Evolutionary conservation across 495 filamentous ascomycete genomes (phyloP).

Genomic region (Xylaria curta): DNA sequence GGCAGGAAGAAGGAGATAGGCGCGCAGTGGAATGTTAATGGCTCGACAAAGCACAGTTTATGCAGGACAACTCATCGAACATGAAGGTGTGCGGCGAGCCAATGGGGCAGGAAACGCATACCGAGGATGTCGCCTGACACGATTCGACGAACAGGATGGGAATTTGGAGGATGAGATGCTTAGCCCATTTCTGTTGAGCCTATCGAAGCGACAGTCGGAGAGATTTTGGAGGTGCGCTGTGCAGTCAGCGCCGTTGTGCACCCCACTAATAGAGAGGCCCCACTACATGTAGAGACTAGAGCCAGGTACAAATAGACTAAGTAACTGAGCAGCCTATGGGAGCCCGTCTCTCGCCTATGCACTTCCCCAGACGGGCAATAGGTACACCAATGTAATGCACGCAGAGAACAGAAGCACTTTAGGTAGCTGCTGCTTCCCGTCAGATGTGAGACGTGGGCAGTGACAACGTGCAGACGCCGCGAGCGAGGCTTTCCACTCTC

Average conservation of each 20-base stretch:
- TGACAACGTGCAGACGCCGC: slow-evolving; percentile 14
- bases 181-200: slow-evolving; percentile 5
- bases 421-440: not conserved
- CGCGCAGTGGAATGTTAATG: slow-evolving; percentile 33
- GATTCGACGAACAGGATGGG: slow-evolving; percentile 6
- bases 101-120: slow-evolving; percentile 22
- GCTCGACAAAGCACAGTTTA: slow-evolving; percentile 29
- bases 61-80: slow-evolving; percentile 45
- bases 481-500: slow-evolving; percentile 32
- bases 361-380: slow-evolving; percentile 18
- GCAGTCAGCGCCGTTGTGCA: too few species aligned
- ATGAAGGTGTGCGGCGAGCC: slow-evolving; percentile 28
- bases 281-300: not conserved
- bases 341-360: not conserved
- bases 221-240: slow-evolving; percentile 12
- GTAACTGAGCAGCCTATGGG: not conserved
- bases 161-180: slow-evolving; percentile 25
- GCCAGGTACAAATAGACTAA: not conserved
- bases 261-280: slow-evolving; percentile 10
- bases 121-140: slow-evolving; percentile 35
- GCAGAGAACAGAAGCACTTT: not conserved
- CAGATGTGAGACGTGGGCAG: not conserved
- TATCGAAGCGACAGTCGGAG: slow-evolving; percentile 1
- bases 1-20: slow-evolving; percentile 28
- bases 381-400: not conserved